Evolutionary conservation across 2,329 filamentous ascomycete genomes (phyloP).

Genomic region (Ustulina deusta): DNA sequence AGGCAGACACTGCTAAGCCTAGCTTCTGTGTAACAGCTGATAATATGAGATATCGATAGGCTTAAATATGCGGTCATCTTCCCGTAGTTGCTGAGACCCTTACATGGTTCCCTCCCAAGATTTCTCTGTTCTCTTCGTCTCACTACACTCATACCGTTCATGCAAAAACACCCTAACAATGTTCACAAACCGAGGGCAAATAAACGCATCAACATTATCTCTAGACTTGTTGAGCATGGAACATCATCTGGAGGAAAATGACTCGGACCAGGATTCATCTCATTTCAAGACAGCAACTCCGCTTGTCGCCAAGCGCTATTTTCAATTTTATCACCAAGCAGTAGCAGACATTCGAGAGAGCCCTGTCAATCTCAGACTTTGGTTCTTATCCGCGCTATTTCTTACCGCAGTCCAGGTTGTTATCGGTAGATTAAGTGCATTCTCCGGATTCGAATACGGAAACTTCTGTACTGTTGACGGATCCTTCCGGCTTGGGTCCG

Average conservation of each 20-base stretch:
- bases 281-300: slow-evolving; percentile 4
- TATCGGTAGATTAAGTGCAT: background rate
- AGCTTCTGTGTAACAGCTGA: no score
- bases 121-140: background rate
- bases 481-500: background rate
- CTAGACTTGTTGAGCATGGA: slow-evolving; percentile 11
- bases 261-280: background rate
- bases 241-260: background rate
- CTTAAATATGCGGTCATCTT: background rate
- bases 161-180: background rate
- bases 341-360: slow-evolving; percentile 14
- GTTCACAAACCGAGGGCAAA: background rate
- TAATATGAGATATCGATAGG: background rate
- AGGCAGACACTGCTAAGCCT: background rate
- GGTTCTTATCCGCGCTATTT: slow-evolving; percentile 10
- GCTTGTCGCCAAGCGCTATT: slow-evolving; percentile 3
- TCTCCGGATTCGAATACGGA: no score
- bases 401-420: background rate
- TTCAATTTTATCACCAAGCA: slow-evolving; percentile 8
- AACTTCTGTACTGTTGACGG: background rate
- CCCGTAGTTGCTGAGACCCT: background rate
- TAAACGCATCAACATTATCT: slow-evolving; percentile 5
- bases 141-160: background rate
- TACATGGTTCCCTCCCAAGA: background rate
- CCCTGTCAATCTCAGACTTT: slow-evolving; percentile 5